Conservation (phyloP, 441 rosid species). For the Gossypium gossypioides region DNA sequence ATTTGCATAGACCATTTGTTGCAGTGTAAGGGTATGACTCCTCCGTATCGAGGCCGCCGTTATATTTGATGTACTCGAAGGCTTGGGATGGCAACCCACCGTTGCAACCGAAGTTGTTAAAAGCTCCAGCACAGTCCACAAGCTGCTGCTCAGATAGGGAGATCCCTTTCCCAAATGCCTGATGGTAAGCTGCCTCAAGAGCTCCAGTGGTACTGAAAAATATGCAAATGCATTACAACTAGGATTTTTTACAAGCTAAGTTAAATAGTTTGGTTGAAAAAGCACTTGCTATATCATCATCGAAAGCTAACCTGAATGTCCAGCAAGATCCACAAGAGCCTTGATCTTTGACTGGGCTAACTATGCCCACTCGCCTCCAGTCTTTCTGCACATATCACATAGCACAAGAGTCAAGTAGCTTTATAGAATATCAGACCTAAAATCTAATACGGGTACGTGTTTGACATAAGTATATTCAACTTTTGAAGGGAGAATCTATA, state of each 20-base stretch:
- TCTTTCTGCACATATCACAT: conserved; percentile 47
- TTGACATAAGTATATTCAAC: too few relatives aligned
- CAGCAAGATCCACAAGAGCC: conserved; percentile 98
- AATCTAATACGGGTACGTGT: too few relatives aligned
- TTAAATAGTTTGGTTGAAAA: background rate
- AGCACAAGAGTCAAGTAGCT: background rate
- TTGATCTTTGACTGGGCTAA: conserved; percentile 84
- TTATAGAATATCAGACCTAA: too few relatives aligned
- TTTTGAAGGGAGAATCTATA: too few relatives aligned
- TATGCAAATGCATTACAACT: background rate
- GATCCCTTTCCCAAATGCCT: conserved; percentile 70
- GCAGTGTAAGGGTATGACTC: conserved; percentile 73
- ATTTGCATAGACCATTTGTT: conserved; percentile 55
- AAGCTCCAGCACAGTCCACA: conserved; percentile 88
- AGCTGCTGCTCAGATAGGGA: conserved; percentile 92
- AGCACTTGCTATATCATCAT: background rate
- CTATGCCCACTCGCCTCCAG: conserved; percentile 80
- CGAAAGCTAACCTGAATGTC: conserved; percentile 75
- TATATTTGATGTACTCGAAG: conserved; percentile 75
- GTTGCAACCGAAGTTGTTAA: conserved; percentile 76
- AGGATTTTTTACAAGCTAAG: background rate
- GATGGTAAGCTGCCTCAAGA: conserved; percentile 95
- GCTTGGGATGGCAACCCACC: conserved; percentile 99
- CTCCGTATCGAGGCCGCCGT: conserved; percentile 92
- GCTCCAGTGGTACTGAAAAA: conserved; percentile 81